Evolutionary conservation across 2,329 filamentous ascomycete genomes (phyloP).

Genomic region (Pleurostoma richardsiae): DNA sequence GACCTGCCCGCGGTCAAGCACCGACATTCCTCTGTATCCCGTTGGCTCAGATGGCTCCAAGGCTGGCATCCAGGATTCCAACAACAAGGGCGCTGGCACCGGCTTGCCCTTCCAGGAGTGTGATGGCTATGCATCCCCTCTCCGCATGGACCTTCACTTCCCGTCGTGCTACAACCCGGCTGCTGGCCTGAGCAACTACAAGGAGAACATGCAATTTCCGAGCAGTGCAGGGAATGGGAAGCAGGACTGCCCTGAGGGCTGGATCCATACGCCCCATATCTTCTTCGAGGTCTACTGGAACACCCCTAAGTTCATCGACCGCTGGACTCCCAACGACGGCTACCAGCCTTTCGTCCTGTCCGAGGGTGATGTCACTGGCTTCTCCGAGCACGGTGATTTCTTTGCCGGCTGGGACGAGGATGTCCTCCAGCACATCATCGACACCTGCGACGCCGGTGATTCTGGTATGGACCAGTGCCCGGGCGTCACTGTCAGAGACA

Average conservation of each 20-base stretch:
- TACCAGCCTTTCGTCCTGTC: conserved; percentile 62
- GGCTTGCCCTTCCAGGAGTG: conserved; percentile 70
- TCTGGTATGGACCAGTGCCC: conserved; percentile 59
- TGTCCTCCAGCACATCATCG: conserved; percentile 61
- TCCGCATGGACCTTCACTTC: conserved; percentile 65
- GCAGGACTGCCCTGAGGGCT: conserved; percentile 49
- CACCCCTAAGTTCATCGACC: conserved; percentile 44
- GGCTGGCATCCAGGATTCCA: conserved; percentile 49
- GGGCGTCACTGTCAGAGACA: conserved; percentile 46
- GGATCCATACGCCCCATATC: conserved; percentile 49
- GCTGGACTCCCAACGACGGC: conserved; percentile 50
- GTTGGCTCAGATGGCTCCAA: conserved; percentile 46
- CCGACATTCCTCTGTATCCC: conserved; percentile 47
- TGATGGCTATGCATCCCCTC: conserved; percentile 55
- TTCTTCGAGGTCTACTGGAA: conserved; percentile 60
- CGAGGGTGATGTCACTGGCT: conserved; percentile 66
- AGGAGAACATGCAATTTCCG: conserved; percentile 65
- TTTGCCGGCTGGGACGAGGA: conserved; percentile 65
- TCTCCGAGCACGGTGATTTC: conserved; percentile 68
- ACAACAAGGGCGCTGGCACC: conserved; percentile 50
- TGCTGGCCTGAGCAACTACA: conserved; percentile 53
- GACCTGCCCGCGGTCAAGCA: conserved; percentile 52
- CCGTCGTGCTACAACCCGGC: conserved; percentile 69
- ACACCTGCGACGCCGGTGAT: conserved; percentile 58
- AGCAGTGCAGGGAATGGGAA: conserved; percentile 35